Evolutionary conservation across 2,329 filamentous ascomycete genomes (phyloP).

Genomic region (Penicillium polonicum): DNA sequence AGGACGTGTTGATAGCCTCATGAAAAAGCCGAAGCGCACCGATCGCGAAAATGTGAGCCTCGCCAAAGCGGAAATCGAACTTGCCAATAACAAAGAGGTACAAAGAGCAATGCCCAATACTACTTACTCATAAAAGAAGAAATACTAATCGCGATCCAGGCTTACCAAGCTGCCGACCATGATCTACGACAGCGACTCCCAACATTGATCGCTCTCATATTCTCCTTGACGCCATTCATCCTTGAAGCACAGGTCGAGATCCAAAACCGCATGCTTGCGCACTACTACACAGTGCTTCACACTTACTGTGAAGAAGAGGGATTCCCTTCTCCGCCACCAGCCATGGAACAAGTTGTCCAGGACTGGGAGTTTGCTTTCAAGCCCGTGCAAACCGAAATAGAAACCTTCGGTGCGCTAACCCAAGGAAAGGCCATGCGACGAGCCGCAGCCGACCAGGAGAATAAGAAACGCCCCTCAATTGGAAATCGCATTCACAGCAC

Average conservation of each 20-base stretch:
- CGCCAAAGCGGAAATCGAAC: slow-evolving; percentile 69
- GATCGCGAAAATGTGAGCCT: slow-evolving; percentile 72
- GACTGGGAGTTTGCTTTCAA: slow-evolving; percentile 64
- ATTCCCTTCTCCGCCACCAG: slow-evolving; percentile 69
- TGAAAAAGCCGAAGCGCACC: slow-evolving; percentile 67
- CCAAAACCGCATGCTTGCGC: slow-evolving; percentile 72
- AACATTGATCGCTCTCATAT: slow-evolving; percentile 66
- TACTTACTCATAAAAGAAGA: background rate
- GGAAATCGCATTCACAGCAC: slow-evolving; percentile 37
- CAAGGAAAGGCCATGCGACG: slow-evolving; percentile 65
- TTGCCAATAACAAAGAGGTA: slow-evolving; percentile 65
- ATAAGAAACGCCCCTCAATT: slow-evolving; percentile 37
- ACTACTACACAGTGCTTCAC: slow-evolving; percentile 75
- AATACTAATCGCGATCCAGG: slow-evolving; percentile 42
- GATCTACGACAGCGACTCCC: slow-evolving; percentile 71
- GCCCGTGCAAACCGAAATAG: slow-evolving; percentile 64
- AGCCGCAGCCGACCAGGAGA: slow-evolving; percentile 44
- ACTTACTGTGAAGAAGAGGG: slow-evolving; percentile 68
- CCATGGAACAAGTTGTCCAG: slow-evolving; percentile 68
- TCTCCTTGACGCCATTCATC: slow-evolving; percentile 71
- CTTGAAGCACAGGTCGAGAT: slow-evolving; percentile 69
- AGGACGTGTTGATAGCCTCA: slow-evolving; percentile 65
- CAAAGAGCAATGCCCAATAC: slow-evolving; percentile 12
- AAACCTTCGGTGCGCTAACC: slow-evolving; percentile 63
- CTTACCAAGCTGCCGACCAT: slow-evolving; percentile 73